Evolutionary conservation across 352 stramenopile species (phyloP).

Genomic region (Albugo laibachii): DNA sequence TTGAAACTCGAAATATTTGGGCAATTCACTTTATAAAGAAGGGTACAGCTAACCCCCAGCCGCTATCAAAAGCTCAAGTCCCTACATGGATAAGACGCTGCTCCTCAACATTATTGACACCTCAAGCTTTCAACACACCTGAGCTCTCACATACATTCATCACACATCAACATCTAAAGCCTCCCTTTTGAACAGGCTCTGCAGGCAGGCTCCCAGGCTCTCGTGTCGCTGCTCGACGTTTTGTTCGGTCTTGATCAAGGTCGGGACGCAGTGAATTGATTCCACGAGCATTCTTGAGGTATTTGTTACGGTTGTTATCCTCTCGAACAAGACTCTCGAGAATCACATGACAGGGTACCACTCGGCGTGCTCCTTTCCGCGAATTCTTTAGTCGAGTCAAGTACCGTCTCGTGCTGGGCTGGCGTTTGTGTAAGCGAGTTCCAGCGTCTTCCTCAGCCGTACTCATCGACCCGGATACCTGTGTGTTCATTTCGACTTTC

Average conservation of each 20-base stretch:
- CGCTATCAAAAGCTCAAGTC: too few relatives aligned
- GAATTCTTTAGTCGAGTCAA: conserved; percentile 57
- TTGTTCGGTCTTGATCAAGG: conserved; percentile 1
- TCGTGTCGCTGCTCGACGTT: conserved; percentile 2
- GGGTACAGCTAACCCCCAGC: too few relatives aligned
- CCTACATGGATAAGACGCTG: too few relatives aligned
- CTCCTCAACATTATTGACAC: too few relatives aligned
- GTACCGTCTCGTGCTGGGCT: conserved; percentile 62
- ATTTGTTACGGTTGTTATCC: conserved; percentile 6
- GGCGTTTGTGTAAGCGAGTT: conserved; percentile 13
- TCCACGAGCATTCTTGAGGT: conserved; percentile 4
- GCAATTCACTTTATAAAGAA: too few relatives aligned
- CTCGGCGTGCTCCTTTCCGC: conserved; percentile 6
- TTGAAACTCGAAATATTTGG: too few relatives aligned
- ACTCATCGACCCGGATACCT: too few relatives aligned
- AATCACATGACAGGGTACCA: conserved; percentile 1
- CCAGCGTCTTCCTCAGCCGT: too few relatives aligned
- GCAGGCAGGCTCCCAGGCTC: conserved; percentile 4
- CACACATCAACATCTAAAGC: neutral
- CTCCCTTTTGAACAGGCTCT: conserved; percentile 4
- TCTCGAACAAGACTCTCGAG: conserved; percentile 5
- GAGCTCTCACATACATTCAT: too few relatives aligned
- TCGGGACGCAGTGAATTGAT: conserved; percentile 8
- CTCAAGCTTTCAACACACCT: too few relatives aligned
- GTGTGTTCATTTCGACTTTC: too few relatives aligned